Base-by-base conservation (phyloP, 257 asterid species). In the Nicotiana obtusifolia region DNA sequence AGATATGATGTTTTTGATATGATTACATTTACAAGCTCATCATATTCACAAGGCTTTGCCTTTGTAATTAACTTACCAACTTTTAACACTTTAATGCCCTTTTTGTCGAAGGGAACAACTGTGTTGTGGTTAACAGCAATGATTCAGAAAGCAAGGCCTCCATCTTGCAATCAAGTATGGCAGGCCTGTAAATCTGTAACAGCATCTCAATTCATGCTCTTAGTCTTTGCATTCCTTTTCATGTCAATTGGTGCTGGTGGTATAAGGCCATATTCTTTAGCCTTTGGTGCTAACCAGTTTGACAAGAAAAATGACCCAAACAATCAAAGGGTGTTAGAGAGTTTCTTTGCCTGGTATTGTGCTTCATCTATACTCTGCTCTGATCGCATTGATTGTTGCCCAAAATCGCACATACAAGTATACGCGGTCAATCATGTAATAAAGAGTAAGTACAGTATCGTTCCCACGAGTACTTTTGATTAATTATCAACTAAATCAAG, bases 241-340 rank as follows among this genome's bases (percentile, higher is more conserved):
- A 90, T 92, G 57, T 91, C 95, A 3, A 35, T 92, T 44, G 97
- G 47, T 37, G 47, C 47, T 37, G 47, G 47, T 37, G 47, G 47
- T 37, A 37, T 37, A 7, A 37, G 47, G 78, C 85, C 97, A 11
- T 85, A 89, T 73, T 91, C 94, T 11, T 69, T 90, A 20, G 95
- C 97, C 24, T 92, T 92, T 82, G 97, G 97, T 20, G 97, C 92
- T 0, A 87, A 92, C 60, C 97, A 92, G 66, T 78, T 92, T 8
- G 89, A 86, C 85, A 78, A 64, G 4, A 82, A 81, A 37, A 80
- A 84, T 0, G 78, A 85, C 33, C 86, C 82, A 10, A 54, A 82
- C 57, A 90, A 87, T 30, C 86, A 83, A 10, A 84, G 81, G 7
- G 88, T 89, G 5, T 20, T 87, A 2, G 93, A 87, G 82, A 90